Evolutionary conservation across 208 protist genomes (phyloP).

Genomic region (Crithidia thermophila): DNA sequence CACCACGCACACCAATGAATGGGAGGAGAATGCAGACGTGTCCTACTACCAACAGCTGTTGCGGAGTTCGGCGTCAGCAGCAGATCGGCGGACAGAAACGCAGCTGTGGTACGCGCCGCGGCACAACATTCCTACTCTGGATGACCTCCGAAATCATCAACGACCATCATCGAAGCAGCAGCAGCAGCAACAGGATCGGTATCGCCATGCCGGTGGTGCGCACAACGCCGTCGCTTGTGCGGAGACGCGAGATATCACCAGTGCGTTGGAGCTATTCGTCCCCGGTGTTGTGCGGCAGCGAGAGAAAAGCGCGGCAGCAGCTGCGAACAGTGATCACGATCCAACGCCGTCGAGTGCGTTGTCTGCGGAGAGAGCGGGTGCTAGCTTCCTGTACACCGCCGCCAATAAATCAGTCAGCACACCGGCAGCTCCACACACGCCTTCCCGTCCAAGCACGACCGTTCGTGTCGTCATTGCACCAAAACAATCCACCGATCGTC

Average conservation of each 20-base stretch:
- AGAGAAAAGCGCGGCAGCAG: not conserved
- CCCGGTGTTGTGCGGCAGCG: constrained; percentile 14
- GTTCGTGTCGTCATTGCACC: constrained; percentile 1
- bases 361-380: no score
- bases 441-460: not conserved
- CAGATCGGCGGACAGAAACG: not conserved
- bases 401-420: no score
- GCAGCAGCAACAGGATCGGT: not conserved
- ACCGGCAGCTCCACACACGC: no score
- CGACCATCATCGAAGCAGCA: not conserved
- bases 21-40: no score
- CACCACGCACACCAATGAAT: no score
- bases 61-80: not conserved
- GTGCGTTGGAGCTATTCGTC: constrained; percentile 10
- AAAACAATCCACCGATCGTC: no score
- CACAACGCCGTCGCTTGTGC: not conserved
- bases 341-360: no score
- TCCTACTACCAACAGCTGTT: constrained; percentile 9
- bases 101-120: not conserved
- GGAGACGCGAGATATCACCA: not conserved
- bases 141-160: not conserved
- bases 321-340: no score
- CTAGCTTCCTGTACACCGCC: no score
- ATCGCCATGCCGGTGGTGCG: not conserved
- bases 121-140: constrained; percentile 10